These are phyloP conservation scores for Emiliania huxleyi DNA, from an alignment of 78 protist species.

Conservation along the genomic window DNA sequence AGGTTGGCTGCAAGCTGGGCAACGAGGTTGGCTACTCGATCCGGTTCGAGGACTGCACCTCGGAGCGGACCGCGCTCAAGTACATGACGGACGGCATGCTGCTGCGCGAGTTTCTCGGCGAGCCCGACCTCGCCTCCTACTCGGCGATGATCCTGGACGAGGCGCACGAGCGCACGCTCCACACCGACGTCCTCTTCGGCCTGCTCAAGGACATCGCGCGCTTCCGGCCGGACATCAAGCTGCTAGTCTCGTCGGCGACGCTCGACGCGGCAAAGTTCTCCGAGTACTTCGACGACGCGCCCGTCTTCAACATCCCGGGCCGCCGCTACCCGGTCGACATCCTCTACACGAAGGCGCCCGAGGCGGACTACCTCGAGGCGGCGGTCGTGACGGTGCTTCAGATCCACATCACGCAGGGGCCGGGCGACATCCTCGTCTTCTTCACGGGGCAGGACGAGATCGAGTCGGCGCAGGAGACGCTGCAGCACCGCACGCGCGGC, in stretches of 20 bases:
- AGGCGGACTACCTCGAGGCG: constrained; percentile 96
- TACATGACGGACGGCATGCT: constrained; percentile 99
- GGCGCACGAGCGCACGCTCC: constrained; percentile 98
- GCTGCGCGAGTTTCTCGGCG: constrained; percentile 88
- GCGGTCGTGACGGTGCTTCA: constrained; percentile 89
- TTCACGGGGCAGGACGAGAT: constrained; percentile 98
- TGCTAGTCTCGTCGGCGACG: constrained; percentile 92
- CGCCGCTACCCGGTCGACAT: constrained; percentile 88
- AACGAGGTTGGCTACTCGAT: constrained; percentile 87
- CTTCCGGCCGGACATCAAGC: constrained; percentile 83
- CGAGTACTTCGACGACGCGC: constrained; percentile 89
- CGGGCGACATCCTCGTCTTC: constrained; percentile 90
- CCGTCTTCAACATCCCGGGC: constrained; percentile 81
- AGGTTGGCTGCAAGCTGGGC: constrained; percentile 70
- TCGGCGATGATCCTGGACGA: constrained; percentile 95
- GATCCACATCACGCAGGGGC: constrained; percentile 91
- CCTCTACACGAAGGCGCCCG: constrained; percentile 92
- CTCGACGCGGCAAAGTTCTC: constrained; percentile 94
- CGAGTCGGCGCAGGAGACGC: constrained; percentile 77
- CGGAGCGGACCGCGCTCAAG: constrained; percentile 75
- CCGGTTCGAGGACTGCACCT: constrained; percentile 93
- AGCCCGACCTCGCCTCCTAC: constrained; percentile 85
- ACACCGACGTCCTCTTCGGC: constrained; percentile 97
- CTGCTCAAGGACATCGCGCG: constrained; percentile 80
- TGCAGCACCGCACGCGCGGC: constrained; percentile 74